phyloP scores from a whole-genome alignment of 176 grass and related monocot species.

The Oryza meyeriana region DNA sequence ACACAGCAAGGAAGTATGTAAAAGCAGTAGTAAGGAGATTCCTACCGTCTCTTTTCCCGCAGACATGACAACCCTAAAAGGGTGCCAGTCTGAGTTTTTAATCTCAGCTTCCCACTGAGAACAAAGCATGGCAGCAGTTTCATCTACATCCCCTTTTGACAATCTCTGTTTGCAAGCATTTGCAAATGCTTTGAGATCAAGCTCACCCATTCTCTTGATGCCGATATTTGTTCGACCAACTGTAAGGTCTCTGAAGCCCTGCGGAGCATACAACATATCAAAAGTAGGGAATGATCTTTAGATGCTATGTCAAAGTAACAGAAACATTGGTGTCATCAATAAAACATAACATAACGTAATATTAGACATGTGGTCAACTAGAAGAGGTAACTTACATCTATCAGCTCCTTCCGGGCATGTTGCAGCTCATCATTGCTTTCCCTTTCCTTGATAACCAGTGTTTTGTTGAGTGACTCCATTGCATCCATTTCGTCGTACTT shows the following conservation, averaged over 20 bases:
- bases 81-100: conserved; percentile 54
- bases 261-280: background rate
- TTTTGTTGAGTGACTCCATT: conserved; percentile 51
- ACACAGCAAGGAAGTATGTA: background rate
- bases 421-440: conserved; percentile 66
- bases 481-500: conserved; percentile 40
- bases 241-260: background rate
- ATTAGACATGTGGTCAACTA: background rate
- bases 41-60: conserved; percentile 47
- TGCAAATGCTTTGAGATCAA: conserved; percentile 53
- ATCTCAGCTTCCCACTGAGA: conserved; percentile 58
- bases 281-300: background rate
- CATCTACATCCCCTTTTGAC: conserved; percentile 20
- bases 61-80: conserved; percentile 45
- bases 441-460: conserved; percentile 47
- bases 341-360: background rate
- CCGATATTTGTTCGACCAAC: conserved; percentile 2
- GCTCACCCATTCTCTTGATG: conserved; percentile 67
- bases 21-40: background rate
- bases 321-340: background rate
- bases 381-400: conserved; percentile 28
- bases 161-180: conserved; percentile 37
- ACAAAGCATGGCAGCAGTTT: conserved; percentile 16
- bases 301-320: background rate
- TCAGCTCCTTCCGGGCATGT: conserved; percentile 53